phyloP scores from a whole-genome alignment of 768 basidiomycete species.

The Leccinum barrowsii region DNA sequence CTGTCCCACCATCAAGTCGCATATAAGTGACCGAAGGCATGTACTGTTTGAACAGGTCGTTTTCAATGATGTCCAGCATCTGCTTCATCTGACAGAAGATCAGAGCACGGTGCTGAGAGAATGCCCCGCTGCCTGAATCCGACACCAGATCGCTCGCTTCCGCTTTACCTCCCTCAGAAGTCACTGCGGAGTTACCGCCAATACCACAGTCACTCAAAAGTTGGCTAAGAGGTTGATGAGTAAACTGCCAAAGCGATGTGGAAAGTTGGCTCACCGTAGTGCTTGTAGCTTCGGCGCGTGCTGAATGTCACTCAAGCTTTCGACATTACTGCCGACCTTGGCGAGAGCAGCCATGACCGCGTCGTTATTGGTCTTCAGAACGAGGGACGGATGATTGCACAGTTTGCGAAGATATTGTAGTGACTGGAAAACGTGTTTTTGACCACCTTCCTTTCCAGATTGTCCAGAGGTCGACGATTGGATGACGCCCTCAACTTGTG shows the following conservation, averaged over 20 bases:
- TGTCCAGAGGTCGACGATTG: conserved; percentile 36
- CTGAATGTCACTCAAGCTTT: conserved; percentile 69
- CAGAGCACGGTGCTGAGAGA: conserved; percentile 96
- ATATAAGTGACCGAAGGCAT: conserved; percentile 99
- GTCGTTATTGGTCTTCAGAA: conserved; percentile 69
- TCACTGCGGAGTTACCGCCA: conserved; percentile 45
- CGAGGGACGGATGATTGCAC: conserved; percentile 94
- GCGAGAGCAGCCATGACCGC: conserved; percentile 56
- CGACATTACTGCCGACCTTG: conserved; percentile 45
- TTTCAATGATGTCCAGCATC: conserved; percentile 98
- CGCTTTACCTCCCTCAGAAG: conserved; percentile 59
- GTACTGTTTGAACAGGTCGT: conserved; percentile 81
- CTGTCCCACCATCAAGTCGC: conserved; percentile 93
- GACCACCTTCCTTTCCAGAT: conserved; percentile 41
- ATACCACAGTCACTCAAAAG: conserved; percentile 93
- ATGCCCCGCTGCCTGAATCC: conserved; percentile 44
- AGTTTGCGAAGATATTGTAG: conserved; percentile 95
- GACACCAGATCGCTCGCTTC: conserved; percentile 61
- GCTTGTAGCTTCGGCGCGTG: conserved; percentile 95
- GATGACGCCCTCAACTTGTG: conserved; percentile 63
- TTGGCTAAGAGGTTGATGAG: conserved; percentile 56
- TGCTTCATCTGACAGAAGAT: conserved; percentile 99
- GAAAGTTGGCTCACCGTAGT: conserved; percentile 57
- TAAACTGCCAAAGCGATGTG: background rate
- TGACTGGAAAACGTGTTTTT: conserved; percentile 95